Evolutionary conservation across 441 rosid genomes (phyloP).

Genomic region (Pelargonium cotyledonis): DNA sequence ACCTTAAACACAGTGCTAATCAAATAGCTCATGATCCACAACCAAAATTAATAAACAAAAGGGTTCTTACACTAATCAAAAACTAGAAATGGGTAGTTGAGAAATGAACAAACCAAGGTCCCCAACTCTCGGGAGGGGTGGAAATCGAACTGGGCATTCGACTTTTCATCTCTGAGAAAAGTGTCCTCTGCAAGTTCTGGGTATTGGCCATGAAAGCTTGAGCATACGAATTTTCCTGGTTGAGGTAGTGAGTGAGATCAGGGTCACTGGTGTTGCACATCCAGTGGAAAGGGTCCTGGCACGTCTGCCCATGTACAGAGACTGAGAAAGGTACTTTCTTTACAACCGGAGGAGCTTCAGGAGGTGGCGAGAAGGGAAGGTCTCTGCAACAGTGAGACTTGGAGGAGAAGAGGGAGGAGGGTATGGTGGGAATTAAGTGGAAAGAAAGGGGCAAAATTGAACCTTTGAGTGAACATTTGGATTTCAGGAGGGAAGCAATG

Average conservation of each 20-base stretch:
- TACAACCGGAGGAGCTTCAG: conserved; percentile 44
- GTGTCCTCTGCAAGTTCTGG: conserved; percentile 33
- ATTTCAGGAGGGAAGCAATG: conserved; percentile 22
- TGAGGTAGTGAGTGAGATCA: conserved; percentile 46
- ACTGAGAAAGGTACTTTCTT: conserved; percentile 50
- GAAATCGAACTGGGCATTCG: conserved; percentile 48
- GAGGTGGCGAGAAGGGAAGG: conserved; percentile 30
- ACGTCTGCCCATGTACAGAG: conserved; percentile 50
- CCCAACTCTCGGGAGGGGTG: conserved; percentile 81
- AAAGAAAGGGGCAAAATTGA: conserved; percentile 27
- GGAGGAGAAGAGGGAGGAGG: conserved; percentile 34
- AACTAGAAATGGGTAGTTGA: neutral
- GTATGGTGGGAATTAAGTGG: conserved; percentile 21
- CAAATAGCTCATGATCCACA: neutral
- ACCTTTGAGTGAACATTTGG: conserved; percentile 20
- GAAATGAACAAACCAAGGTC: conserved; percentile 57
- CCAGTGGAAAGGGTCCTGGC: conserved; percentile 80
- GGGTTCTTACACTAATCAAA: neutral
- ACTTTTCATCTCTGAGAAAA: conserved; percentile 56
- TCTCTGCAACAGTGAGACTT: conserved; percentile 20
- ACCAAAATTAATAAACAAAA: neutral
- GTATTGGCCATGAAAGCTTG: conserved; percentile 81
- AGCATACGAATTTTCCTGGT: conserved; percentile 62
- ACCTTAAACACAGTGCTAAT: neutral
- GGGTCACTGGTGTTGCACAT: conserved; percentile 55